A percentile compares a stretch with the other conserved stretches of the same genome.
Evolutionary conservation across 1,139 yeast species (phyloP).

Genomic region (Pneumocystis canis): DNA sequence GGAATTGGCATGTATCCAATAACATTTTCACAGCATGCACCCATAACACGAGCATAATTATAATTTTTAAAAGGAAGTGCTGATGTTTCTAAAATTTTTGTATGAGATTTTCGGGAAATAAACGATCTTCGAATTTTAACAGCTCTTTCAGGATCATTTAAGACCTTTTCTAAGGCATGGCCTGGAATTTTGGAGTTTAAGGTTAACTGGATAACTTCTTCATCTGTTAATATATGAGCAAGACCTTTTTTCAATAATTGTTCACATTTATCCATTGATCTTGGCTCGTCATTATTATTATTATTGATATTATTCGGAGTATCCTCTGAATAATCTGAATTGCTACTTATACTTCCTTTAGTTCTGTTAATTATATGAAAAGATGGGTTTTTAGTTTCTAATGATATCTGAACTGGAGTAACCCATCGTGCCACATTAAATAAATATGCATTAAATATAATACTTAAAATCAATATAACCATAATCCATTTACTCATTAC

Average conservation of each 20-base stretch:
- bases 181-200: conserved; percentile 69
- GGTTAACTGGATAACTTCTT: conserved; percentile 60
- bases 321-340: background rate
- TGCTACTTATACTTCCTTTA: background rate
- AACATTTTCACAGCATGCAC: conserved; percentile 98
- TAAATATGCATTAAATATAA: conserved; percentile 69
- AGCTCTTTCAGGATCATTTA: conserved; percentile 78
- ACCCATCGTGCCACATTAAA: conserved; percentile 30
- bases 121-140: conserved; percentile 86
- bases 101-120: conserved; percentile 65
- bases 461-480: conserved; percentile 57
- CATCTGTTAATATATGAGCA: conserved; percentile 48
- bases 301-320: background rate
- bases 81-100: conserved; percentile 59
- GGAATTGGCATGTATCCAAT: conserved; percentile 94
- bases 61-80: conserved; percentile 68
- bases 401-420: conserved; percentile 2
- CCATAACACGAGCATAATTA: conserved; percentile 90
- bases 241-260: conserved; percentile 56
- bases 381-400: conserved; percentile 5
- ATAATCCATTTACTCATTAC: conserved; percentile 66
- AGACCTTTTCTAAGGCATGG: conserved; percentile 84
- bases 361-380: conserved; percentile 7
- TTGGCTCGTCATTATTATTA: background rate
- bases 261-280: conserved; percentile 48